A percentile compares a stretch with the other conserved stretches of the same genome.
These are phyloP conservation scores for Cyberlindnera bimundalis DNA, from an alignment of 805 yeast genomes.

Conservation along the genomic window DNA sequence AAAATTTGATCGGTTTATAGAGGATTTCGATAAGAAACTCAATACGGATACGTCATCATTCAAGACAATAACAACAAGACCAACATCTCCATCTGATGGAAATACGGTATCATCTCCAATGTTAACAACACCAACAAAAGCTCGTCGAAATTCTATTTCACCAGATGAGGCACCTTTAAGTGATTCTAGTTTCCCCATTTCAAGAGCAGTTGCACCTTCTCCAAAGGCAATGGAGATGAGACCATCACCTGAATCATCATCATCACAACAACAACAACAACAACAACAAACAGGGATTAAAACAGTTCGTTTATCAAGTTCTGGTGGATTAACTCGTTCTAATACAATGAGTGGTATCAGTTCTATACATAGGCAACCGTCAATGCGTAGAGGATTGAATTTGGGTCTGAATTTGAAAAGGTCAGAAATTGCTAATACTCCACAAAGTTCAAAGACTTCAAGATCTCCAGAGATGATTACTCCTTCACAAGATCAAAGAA, in stretches of 20 bases:
- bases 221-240: constrained; percentile 5
- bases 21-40: constrained; percentile 31
- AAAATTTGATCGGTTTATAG: constrained; percentile 36
- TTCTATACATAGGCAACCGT: constrained; percentile 19
- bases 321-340: constrained; percentile 20
- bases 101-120: constrained; percentile 18
- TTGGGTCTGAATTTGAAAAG: constrained; percentile 17
- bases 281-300: constrained; percentile 1
- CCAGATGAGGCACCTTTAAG: constrained; percentile 24
- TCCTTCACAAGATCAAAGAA: constrained; percentile 7
- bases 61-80: constrained; percentile 19
- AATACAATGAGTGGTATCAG: constrained; percentile 23
- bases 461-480: constrained; percentile 15
- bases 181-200: background rate
- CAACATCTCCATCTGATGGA: background rate
- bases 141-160: constrained; percentile 23
- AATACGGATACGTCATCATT: constrained; percentile 36
- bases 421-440: background rate
- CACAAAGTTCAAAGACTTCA: background rate
- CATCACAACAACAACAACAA: constrained; percentile 1
- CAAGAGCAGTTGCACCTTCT: constrained; percentile 5
- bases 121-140: constrained; percentile 27
- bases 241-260: background rate
- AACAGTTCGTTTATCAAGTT: constrained; percentile 4
- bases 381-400: constrained; percentile 24